Evolutionary conservation across 2,329 filamentous ascomycete species (phyloP).

Genomic region (Purpureocillium lavendulum): DNA sequence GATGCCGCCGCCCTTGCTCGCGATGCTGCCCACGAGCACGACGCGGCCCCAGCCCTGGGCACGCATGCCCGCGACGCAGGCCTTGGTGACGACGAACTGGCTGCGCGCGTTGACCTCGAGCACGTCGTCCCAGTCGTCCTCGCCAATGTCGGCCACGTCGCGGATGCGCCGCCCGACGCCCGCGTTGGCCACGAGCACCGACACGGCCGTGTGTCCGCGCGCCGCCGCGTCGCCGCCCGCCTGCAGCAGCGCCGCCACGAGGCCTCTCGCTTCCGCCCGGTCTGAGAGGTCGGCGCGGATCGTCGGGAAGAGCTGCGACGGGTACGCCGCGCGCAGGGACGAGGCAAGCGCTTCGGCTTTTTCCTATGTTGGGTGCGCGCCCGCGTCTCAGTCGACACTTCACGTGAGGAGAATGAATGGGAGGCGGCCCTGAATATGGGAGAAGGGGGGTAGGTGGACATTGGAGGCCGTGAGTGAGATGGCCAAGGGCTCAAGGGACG

Average conservation of each 20-base stretch:
- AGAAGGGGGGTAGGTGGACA: too few species aligned
- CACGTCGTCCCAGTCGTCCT: constrained; percentile 27
- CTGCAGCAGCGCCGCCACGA: constrained; percentile 13
- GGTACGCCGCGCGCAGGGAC: constrained; percentile 14
- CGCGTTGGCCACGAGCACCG: constrained; percentile 23
- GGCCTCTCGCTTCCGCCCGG: constrained; percentile 13
- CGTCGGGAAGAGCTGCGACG: constrained; percentile 18
- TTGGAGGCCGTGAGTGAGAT: too few species aligned
- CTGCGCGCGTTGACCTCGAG: constrained; percentile 24
- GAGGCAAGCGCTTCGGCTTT: constrained; percentile 20
- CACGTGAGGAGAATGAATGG: too few species aligned
- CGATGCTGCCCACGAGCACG: constrained; percentile 24
- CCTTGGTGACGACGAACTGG: constrained; percentile 24
- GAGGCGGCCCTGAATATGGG: too few species aligned
- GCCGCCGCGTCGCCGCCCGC: constrained; percentile 5
- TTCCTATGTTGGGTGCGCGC: constrained; percentile 11
- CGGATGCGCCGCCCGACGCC: constrained; percentile 23
- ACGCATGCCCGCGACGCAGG: constrained; percentile 21
- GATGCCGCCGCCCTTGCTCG: constrained; percentile 21
- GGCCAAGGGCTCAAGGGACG: too few species aligned
- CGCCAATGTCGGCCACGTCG: constrained; percentile 20
- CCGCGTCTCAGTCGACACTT: too few species aligned
- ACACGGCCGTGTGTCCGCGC: constrained; percentile 18
- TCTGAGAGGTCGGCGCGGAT: constrained; percentile 18
- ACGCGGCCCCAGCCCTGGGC: constrained; percentile 21